Percentiles rank a stretch among this genome's conserved stretches.
Conservation (phyloP, 306 rosid species). For the peach (Prunus persica) region DNA sequence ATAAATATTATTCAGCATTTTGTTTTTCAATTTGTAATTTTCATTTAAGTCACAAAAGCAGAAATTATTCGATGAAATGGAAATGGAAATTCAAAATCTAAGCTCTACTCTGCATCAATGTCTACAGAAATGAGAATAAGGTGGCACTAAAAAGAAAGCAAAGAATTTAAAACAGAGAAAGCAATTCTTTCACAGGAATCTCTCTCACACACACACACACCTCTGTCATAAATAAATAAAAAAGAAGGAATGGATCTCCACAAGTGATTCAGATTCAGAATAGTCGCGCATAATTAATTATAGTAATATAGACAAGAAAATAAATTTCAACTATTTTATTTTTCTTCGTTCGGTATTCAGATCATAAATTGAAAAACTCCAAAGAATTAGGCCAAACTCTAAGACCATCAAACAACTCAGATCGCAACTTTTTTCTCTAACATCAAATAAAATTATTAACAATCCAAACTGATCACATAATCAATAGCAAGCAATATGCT, state of each 20-base stretch:
- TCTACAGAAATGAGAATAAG: neutral
- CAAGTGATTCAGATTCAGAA: too few species aligned
- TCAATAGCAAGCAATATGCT: neutral
- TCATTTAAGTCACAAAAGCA: neutral
- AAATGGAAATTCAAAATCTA: neutral
- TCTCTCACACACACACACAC: neutral
- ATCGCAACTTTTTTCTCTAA: neutral
- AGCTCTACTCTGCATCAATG: too few species aligned
- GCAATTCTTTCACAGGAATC: neutral
- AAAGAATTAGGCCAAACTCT: too few species aligned
- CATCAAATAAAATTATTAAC: neutral
- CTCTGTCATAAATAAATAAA: neutral
- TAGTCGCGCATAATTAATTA: neutral
- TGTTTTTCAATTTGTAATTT: neutral
- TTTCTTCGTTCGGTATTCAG: too few species aligned
- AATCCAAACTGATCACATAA: neutral
- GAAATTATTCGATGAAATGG: conserved; percentile 3
- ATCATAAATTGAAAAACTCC: too few species aligned
- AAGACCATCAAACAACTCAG: too few species aligned
- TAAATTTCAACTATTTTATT: too few species aligned
- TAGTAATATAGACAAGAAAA: too few species aligned
- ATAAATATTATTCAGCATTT: neutral
- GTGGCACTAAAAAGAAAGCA: neutral
- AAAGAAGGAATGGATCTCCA: neutral
- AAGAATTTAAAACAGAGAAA: neutral